Evolutionary conservation across 208 protist genomes (phyloP).

Genomic region (Trypanosomatidae sp.): DNA sequence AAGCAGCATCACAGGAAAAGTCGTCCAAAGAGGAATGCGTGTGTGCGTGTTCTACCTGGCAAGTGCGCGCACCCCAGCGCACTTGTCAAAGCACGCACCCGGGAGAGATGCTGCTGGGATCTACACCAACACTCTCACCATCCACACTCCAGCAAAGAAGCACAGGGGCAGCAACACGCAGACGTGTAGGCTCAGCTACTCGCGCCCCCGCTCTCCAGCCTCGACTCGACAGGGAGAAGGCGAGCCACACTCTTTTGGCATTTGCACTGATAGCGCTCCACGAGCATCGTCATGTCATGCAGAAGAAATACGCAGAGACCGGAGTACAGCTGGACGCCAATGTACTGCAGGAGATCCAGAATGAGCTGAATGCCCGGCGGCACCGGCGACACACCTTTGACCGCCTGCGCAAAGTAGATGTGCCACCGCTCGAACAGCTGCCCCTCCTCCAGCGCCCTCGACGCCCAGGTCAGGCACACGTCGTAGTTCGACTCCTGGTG

Average conservation of each 20-base stretch:
- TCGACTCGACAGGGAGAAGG: constrained; percentile 62
- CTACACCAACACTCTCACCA: neutral
- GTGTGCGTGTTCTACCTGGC: neutral
- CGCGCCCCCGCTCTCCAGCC: constrained; percentile 36
- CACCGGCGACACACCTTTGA: constrained; percentile 22
- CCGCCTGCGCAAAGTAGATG: constrained; percentile 59
- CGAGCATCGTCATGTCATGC: constrained; percentile 73
- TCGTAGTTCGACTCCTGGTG: constrained; percentile 60
- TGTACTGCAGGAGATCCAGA: constrained; percentile 41
- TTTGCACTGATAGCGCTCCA: constrained; percentile 68
- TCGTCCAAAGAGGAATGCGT: neutral
- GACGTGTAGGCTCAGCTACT: constrained; percentile 6
- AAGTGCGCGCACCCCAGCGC: neutral
- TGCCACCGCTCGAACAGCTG: constrained; percentile 79
- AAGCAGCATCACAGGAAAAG: constrained; percentile 10
- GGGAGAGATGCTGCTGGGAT: neutral
- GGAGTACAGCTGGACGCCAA: constrained; percentile 59
- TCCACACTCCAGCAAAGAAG: neutral
- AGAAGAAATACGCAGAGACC: constrained; percentile 65
- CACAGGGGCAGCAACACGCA: neutral
- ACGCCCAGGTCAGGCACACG: constrained; percentile 55
- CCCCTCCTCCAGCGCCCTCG: constrained; percentile 63
- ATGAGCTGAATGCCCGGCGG: constrained; percentile 36
- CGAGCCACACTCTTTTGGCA: constrained; percentile 58
- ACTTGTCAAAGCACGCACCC: neutral